phyloP scores from a whole-genome alignment of 2,329 filamentous ascomycete species.

The Aspergillus ochraceus region DNA sequence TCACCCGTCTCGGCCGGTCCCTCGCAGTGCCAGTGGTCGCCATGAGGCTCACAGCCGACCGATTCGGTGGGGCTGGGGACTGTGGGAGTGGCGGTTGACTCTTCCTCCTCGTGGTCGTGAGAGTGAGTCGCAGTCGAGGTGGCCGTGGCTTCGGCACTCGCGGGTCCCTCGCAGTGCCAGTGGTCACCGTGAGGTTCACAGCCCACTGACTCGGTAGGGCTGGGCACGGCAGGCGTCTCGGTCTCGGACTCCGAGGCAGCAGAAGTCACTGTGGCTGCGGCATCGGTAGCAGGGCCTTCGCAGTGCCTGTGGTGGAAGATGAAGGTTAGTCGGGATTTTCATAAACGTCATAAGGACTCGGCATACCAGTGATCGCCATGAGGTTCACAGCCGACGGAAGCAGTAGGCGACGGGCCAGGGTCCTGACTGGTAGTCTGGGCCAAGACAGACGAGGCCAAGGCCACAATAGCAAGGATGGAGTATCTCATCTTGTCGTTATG shows the following conservation, averaged over 20 bases:
- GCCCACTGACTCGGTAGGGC: constrained; percentile 23
- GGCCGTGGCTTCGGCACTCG: constrained; percentile 1
- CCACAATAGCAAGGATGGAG: constrained; percentile 18
- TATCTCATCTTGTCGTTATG: constrained; percentile 17
- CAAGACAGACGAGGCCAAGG: constrained; percentile 17
- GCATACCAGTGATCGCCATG: constrained; percentile 30
- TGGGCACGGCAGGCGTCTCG: constrained; percentile 15
- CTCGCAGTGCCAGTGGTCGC: constrained; percentile 22
- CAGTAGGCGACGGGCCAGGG: constrained; percentile 33
- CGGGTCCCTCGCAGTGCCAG: constrained; percentile 23
- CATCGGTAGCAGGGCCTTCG: constrained; percentile 24
- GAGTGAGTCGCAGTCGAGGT: constrained; percentile 3
- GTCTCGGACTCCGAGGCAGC: not conserved
- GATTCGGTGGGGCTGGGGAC: constrained; percentile 11
- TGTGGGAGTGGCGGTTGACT: constrained; percentile 9
- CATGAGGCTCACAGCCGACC: constrained; percentile 16
- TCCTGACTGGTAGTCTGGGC: constrained; percentile 16
- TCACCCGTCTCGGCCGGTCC: constrained; percentile 6
- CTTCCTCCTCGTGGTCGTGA: constrained; percentile 4
- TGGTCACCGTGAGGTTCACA: constrained; percentile 25
- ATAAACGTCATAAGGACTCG: not conserved
- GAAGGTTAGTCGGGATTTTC: not conserved
- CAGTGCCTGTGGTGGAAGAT: constrained; percentile 27
- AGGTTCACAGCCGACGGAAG: constrained; percentile 26
- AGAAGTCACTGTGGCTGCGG: constrained; percentile 1